These are phyloP conservation scores for Monosporascus cannonballus DNA, from an alignment of 2,329 filamentous ascomycete species.

Conservation along the genomic window DNA sequence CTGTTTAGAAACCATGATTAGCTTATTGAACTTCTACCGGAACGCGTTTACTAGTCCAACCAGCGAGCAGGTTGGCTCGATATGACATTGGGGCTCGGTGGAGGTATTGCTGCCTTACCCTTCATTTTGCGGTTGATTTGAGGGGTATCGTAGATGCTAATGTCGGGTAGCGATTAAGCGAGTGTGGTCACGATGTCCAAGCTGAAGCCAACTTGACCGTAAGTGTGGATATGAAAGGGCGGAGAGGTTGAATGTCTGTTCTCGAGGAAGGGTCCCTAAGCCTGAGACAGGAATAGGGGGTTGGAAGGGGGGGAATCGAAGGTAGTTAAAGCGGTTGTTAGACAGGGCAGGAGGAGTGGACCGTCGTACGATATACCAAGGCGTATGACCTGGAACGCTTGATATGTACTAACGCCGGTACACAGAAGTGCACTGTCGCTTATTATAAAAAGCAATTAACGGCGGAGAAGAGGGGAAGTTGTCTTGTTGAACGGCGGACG, in stretches of 20 bases:
- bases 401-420: not conserved
- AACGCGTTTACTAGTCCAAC: not conserved
- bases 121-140: constrained; percentile 27
- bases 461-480: not conserved
- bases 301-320: not conserved
- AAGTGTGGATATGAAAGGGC: not conserved
- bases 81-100: not conserved
- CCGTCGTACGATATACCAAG: not conserved
- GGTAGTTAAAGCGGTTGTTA: not conserved
- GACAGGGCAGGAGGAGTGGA: not conserved
- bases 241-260: not conserved
- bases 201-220: not conserved
- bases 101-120: constrained; percentile 28
- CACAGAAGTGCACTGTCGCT: not conserved
- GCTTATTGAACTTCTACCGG: not conserved
- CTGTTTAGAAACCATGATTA: constrained; percentile 37
- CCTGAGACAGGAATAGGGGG: not conserved
- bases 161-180: constrained; percentile 17
- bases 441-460: not conserved
- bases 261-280: not conserved
- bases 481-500: not conserved
- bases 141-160: constrained; percentile 5
- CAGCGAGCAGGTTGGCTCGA: constrained; percentile 11
- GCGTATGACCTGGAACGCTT: not conserved
- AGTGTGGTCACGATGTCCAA: constrained; percentile 3